A percentile compares a stretch with the other conserved stretches of the same genome.
Evolutionary conservation across 345 rosid genomes (phyloP).

Genomic region (Citrus trifoliata): DNA sequence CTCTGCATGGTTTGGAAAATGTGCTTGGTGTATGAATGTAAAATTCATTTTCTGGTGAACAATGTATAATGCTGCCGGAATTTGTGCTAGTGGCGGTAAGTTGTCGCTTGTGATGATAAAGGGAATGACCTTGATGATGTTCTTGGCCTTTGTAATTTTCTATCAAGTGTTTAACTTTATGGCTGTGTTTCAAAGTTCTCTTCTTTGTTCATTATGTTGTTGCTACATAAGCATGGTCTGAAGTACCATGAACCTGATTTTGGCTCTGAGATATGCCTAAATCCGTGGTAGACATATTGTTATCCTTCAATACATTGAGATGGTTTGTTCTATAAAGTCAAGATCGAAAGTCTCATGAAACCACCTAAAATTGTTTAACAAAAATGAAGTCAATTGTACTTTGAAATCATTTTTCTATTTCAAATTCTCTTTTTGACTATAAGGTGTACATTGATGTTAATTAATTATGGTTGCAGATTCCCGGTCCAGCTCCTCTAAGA

Average conservation of each 20-base stretch:
- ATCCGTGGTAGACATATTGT: neutral
- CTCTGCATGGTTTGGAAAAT: neutral
- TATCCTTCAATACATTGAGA: neutral
- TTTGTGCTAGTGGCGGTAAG: neutral
- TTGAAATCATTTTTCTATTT: neutral
- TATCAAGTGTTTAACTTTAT: neutral
- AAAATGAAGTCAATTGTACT: neutral
- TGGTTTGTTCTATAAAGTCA: neutral
- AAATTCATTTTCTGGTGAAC: neutral
- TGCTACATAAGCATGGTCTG: neutral
- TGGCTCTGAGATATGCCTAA: neutral
- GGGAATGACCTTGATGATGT: neutral
- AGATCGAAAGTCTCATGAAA: neutral
- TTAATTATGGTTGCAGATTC: conserved; percentile 51
- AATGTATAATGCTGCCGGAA: neutral
- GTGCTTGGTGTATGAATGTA: neutral
- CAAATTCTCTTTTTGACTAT: neutral
- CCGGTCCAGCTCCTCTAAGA: conserved; percentile 61
- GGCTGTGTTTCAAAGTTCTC: neutral
- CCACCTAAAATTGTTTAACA: no score
- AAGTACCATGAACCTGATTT: neutral
- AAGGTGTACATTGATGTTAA: neutral
- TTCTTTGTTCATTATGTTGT: neutral
- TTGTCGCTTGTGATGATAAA: neutral
- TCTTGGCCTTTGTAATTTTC: neutral